A percentile compares a stretch with the other conserved stretches of the same genome.
Evolutionary conservation across 2,329 filamentous ascomycete genomes (phyloP).

Genomic region (Apiospora arundinis): DNA sequence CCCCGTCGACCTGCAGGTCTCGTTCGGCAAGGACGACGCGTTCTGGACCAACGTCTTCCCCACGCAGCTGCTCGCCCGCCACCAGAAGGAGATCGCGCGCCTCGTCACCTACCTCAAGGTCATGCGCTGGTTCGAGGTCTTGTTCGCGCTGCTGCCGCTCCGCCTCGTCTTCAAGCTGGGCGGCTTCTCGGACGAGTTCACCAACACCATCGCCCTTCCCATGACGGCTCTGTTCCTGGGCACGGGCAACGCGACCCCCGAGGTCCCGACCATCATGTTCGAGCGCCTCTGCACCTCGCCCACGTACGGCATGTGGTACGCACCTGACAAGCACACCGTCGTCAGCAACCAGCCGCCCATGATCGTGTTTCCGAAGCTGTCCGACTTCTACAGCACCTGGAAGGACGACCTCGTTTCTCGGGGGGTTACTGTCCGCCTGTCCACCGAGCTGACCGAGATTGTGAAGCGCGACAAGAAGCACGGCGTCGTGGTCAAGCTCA

Average conservation of each 20-base stretch:
- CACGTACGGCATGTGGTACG: constrained; percentile 66
- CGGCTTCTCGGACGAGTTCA: constrained; percentile 42
- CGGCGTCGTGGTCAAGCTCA: constrained; percentile 55
- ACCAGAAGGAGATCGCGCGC: constrained; percentile 55
- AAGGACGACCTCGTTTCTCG: constrained; percentile 52
- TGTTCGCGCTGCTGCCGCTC: constrained; percentile 58
- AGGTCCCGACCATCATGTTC: constrained; percentile 42
- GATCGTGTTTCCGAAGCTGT: constrained; percentile 64
- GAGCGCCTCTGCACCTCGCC: constrained; percentile 46
- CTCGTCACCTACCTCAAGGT: constrained; percentile 57
- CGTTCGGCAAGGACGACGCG: constrained; percentile 60
- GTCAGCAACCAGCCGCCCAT: constrained; percentile 59
- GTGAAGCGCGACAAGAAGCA: constrained; percentile 47
- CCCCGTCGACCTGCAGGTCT: constrained; percentile 61
- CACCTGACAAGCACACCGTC: constrained; percentile 40
- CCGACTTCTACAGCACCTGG: constrained; percentile 61
- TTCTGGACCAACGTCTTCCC: constrained; percentile 66
- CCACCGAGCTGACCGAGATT: constrained; percentile 58
- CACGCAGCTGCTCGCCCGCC: constrained; percentile 55
- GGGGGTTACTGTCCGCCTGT: constrained; percentile 59
- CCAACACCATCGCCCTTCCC: constrained; percentile 38
- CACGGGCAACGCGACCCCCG: constrained; percentile 42
- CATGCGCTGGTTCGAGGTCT: constrained; percentile 57
- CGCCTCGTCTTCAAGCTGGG: constrained; percentile 39
- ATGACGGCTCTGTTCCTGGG: constrained; percentile 46